Evolutionary conservation across 371 early-diverging fungal genomes (phyloP), one percentile per base, ranked within the genome.

Genomic region (Funneliformis caledonium): DNA sequence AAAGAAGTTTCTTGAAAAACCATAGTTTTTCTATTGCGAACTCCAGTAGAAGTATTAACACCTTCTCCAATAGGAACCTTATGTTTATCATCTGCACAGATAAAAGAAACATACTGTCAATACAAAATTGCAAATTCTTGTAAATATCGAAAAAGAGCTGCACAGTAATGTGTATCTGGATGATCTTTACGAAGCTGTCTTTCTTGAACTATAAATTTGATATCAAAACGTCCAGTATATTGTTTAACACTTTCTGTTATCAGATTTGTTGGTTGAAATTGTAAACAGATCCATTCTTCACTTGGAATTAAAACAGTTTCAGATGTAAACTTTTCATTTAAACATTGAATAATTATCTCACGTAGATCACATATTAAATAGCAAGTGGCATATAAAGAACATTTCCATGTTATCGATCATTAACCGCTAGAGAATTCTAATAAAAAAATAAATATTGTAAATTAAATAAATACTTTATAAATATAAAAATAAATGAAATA

Each of bases 381-480:
- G 67, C 67, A 65, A 33, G 26, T 65, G 67, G 67, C 67, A 65
- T 65, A 65, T 65, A 65, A 7, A 65, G 37, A 26, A 33, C 31
- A 6, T 22, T 65, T 10, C 33, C 14, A 65, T 65, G 12, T 9
- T 37, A 33, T 7, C 33, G 26, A 11, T 65, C 67, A 65, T 65
- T 26, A 33, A 65, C 67, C 10, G 67, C 26, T 26, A 9, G 42
- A 33, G 33, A 31, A 65, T 65, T 65, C 61, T 61, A 61, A n/a
- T n/a, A 1, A 37, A 37, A 37, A 2, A 2, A n/a, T 61, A 61
- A 61, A 61, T 22, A 61, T 22, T 19, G 16, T 61, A 61, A 61
- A 22, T 61, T n/a, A n/a, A n/a, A 61, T 8, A 14, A 61, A 61
- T 22, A 22, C 0, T 61, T 61, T 61, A n/a, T 19, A n/a, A n/a